phyloP scores from a whole-genome alignment of 345 rosid species.

The Microthlaspi erraticum region DNA sequence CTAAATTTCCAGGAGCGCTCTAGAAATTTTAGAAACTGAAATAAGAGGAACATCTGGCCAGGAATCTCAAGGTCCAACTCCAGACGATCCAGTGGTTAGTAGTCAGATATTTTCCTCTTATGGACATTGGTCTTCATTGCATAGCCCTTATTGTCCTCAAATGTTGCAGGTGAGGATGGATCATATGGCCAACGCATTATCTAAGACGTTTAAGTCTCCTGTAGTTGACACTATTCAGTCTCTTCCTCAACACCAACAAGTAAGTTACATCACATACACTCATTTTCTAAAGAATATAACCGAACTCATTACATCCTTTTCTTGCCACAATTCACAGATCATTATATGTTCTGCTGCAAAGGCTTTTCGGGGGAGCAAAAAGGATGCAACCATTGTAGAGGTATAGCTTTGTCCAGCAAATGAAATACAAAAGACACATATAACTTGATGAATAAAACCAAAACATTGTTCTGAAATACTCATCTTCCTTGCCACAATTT shows the following conservation, averaged over 20 bases:
- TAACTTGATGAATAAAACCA: neutral
- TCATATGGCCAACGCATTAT: slow-evolving; percentile 82
- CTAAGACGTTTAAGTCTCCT: slow-evolving; percentile 79
- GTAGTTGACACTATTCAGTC: slow-evolving; percentile 78
- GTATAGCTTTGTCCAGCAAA: slow-evolving; percentile 38
- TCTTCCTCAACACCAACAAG: slow-evolving; percentile 97
- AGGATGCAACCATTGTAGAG: slow-evolving; percentile 73
- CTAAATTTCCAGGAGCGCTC: slow-evolving; percentile 54
- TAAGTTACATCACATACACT: slow-evolving; percentile 39
- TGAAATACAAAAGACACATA: slow-evolving; percentile 21
- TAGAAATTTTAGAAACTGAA: slow-evolving; percentile 74
- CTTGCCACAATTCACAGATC: slow-evolving; percentile 52
- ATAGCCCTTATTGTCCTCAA: neutral
- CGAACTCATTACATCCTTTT: slow-evolving; percentile 7
- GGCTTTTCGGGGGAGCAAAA: slow-evolving; percentile 74
- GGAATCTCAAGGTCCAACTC: slow-evolving; percentile 33
- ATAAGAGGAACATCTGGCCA: slow-evolving; percentile 43
- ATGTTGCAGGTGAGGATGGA: slow-evolving; percentile 69
- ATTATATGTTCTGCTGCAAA: slow-evolving; percentile 76
- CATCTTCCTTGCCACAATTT: slow-evolving; percentile 50
- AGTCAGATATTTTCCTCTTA: neutral
- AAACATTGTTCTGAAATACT: slow-evolving; percentile 4
- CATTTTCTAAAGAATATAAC: neutral
- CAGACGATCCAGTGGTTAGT: slow-evolving; percentile 50
- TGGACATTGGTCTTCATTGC: slow-evolving; percentile 1